phyloP scores from a whole-genome alignment of 2,329 filamentous ascomycete species.

The Ceratocystis diversiconidia region DNA sequence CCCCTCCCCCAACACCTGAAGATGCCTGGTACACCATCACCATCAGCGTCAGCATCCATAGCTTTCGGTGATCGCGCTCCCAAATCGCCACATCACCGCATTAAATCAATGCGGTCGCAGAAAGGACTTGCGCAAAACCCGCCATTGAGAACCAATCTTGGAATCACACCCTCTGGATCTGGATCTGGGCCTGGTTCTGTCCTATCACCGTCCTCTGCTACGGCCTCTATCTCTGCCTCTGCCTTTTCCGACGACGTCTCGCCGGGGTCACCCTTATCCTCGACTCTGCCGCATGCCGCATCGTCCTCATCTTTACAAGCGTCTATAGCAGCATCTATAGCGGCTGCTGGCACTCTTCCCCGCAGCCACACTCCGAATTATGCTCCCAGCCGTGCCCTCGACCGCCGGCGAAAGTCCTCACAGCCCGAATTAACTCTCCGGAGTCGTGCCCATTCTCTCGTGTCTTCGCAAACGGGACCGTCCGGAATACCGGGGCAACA shows the following conservation, averaged over 20 bases:
- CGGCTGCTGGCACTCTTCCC: constrained; percentile 29
- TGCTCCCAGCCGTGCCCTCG: constrained; percentile 43
- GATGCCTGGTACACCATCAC: constrained; percentile 11
- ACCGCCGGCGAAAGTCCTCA: constrained; percentile 35
- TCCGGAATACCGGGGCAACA: constrained; percentile 30
- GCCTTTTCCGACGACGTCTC: neutral
- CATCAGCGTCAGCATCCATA: neutral
- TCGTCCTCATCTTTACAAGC: constrained; percentile 11
- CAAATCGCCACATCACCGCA: constrained; percentile 7
- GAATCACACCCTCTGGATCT: neutral
- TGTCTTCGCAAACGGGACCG: constrained; percentile 23
- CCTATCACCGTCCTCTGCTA: constrained; percentile 1
- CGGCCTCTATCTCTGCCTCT: constrained; percentile 2
- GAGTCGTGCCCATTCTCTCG: constrained; percentile 36
- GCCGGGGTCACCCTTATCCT: neutral
- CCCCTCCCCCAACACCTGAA: neutral
- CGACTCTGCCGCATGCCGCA: constrained; percentile 3
- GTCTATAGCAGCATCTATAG: constrained; percentile 24
- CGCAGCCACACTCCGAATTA: constrained; percentile 50
- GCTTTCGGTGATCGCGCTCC: constrained; percentile 5
- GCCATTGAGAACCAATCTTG: neutral
- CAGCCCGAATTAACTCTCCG: constrained; percentile 41
- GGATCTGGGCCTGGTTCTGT: neutral
- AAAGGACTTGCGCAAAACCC: neutral
- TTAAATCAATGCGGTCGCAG: constrained; percentile 16